Base-by-base conservation (phyloP, 192 early-diverging fungal genomes). In the Rhizophagus sp. region DNA sequence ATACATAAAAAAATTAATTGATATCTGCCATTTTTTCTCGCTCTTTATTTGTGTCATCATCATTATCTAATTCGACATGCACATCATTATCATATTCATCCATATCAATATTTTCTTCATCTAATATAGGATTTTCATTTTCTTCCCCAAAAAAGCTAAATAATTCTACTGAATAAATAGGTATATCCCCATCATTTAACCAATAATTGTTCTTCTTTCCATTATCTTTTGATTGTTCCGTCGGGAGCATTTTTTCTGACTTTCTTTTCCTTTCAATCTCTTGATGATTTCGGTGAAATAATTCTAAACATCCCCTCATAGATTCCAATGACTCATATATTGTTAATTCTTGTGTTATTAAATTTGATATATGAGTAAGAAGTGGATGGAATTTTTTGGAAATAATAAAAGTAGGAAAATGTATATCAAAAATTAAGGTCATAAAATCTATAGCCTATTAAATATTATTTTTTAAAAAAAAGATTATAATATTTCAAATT, bases 271-370 rank as follows among this genome's bases (percentile, higher is more conserved):
- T 41, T 9, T 68, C 30, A 33, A 17, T 12, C 27, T 36, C 33
- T 17, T 17, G 30, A 68, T 39, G 12, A 3, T 70, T 69, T 33
- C 41, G 33, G 33, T 70, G 39, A n/a, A 44, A 70, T 41, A 22
- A 70, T 41, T 19, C 39, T 22, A 70, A 39, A 47, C 39, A 70
- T 47, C 34, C 33, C n/a, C 68, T 34, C 68, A 70, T 70, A n/a
- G 36, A 70, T n/a, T 70, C 68, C 4, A 70, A 41, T 70, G 68
- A 41, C 8, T 70, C 68, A 44, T 44, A 70, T 70, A 70, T 41
- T n/a, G 36, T 4, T 70, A 70, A 33, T 44, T 70, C 68, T 44
- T 22, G n/a, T 44, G 68, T 22, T 11, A 70, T 70, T 41, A 33
- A 39, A 41, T 70, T 47, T 17, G 68, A 34, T 41, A 47, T 44